Percentiles rank a stretch among this genome's conserved stretches.
Evolutionary conservation across 805 yeast genomes (phyloP).

Genomic region (Kodamaea leandrae): DNA sequence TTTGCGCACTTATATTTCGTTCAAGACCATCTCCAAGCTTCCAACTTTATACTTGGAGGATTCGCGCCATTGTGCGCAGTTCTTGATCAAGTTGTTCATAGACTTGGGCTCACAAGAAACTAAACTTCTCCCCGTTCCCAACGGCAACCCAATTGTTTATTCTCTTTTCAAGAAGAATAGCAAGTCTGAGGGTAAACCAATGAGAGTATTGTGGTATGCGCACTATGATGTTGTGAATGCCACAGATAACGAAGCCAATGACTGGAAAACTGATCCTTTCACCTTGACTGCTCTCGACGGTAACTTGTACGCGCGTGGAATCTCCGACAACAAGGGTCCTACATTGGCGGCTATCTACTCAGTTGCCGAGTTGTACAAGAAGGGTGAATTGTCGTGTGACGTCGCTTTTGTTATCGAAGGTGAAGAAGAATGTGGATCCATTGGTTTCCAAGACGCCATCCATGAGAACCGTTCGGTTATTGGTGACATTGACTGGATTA

Average conservation of each 20-base stretch:
- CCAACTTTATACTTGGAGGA: slow-evolving; percentile 71
- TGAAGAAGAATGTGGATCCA: slow-evolving; percentile 92
- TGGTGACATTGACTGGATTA: slow-evolving; percentile 81
- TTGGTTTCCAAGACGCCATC: slow-evolving; percentile 76
- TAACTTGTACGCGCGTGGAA: slow-evolving; percentile 86
- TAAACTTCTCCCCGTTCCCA: slow-evolving; percentile 64
- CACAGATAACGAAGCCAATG: slow-evolving; percentile 43
- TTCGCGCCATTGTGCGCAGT: slow-evolving; percentile 83
- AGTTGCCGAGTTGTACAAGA: slow-evolving; percentile 65
- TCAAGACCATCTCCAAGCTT: slow-evolving; percentile 72
- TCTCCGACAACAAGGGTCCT: slow-evolving; percentile 94
- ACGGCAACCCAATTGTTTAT: slow-evolving; percentile 84
- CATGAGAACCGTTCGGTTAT: slow-evolving; percentile 47
- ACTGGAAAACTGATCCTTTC: slow-evolving; percentile 82
- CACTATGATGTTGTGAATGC: slow-evolving; percentile 95
- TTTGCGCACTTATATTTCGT: slow-evolving; percentile 60
- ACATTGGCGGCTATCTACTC: slow-evolving; percentile 82
- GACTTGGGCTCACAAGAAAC: slow-evolving; percentile 69
- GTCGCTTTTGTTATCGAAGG: slow-evolving; percentile 88
- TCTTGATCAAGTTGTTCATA: slow-evolving; percentile 57
- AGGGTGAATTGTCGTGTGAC: slow-evolving; percentile 58
- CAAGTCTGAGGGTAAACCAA: slow-evolving; percentile 4
- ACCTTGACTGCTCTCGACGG: slow-evolving; percentile 75
- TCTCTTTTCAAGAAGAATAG: slow-evolving; percentile 60
- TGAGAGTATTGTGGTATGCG: slow-evolving; percentile 80